Percentiles rank a stretch among this genome's conserved stretches.
Evolutionary conservation across 1,139 yeast species (phyloP).

Genomic region (Saccharomycopsis hybrid): DNA sequence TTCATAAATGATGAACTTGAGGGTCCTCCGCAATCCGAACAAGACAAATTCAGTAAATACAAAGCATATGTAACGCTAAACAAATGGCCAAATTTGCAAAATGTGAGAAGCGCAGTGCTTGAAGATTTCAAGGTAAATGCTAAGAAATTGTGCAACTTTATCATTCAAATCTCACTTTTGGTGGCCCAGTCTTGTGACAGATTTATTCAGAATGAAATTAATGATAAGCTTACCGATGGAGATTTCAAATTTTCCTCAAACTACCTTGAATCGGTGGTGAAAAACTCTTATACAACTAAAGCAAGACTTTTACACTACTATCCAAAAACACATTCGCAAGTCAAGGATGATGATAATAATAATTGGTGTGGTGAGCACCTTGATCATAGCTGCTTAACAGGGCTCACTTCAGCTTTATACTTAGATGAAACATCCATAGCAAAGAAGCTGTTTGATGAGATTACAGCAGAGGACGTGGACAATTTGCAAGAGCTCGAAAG

Average conservation of each 20-base stretch:
- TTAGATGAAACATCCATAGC: slow-evolving; percentile 35
- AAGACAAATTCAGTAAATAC: slow-evolving; percentile 31
- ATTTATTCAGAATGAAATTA: slow-evolving; percentile 29
- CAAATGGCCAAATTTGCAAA: slow-evolving; percentile 42
- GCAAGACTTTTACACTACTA: slow-evolving; percentile 55
- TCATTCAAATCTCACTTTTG: slow-evolving; percentile 42
- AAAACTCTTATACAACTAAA: slow-evolving; percentile 48
- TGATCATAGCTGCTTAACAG: slow-evolving; percentile 61
- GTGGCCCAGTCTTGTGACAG: slow-evolving; percentile 52
- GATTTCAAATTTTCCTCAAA: slow-evolving; percentile 22
- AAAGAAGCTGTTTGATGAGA: slow-evolving; percentile 21
- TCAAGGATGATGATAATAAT: slow-evolving; percentile 23
- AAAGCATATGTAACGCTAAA: slow-evolving; percentile 45
- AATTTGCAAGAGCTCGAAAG: slow-evolving; percentile 26
- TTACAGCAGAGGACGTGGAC: slow-evolving; percentile 4
- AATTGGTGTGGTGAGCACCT: slow-evolving; percentile 64
- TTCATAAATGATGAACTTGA: slow-evolving; percentile 39
- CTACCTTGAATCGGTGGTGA: slow-evolving; percentile 42
- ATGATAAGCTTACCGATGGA: background rate
- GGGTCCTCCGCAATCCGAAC: slow-evolving; percentile 37
- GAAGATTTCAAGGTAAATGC: slow-evolving; percentile 32
- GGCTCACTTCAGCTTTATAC: slow-evolving; percentile 51
- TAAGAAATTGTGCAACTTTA: slow-evolving; percentile 38
- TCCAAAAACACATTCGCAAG: slow-evolving; percentile 27
- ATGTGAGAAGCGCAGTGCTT: slow-evolving; percentile 18